Evolutionary conservation across 495 filamentous ascomycete genomes (phyloP).

Genomic region (Aspergillus sclerotioniger): DNA sequence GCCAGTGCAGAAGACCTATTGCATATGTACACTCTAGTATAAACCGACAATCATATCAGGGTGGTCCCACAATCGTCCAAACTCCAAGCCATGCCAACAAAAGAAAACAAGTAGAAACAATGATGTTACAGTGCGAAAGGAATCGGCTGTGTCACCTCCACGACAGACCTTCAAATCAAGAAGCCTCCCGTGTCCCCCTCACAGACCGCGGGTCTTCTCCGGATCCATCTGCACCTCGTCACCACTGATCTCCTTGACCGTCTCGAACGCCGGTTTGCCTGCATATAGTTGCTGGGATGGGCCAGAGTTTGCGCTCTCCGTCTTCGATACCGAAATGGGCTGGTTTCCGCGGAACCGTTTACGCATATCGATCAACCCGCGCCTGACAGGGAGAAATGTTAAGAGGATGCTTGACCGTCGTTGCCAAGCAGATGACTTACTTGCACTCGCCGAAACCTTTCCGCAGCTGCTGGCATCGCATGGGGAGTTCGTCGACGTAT

Average conservation of each 20-base stretch:
- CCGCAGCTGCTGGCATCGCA: conserved; percentile 86
- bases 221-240: conserved; percentile 51
- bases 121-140: background rate
- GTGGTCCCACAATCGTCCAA: conserved; percentile 6
- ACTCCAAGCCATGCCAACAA: conserved; percentile 25
- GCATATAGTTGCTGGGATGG: conserved; percentile 67
- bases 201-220: conserved; percentile 49
- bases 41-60: conserved; percentile 3
- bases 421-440: conserved; percentile 31
- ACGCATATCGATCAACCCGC: conserved; percentile 96
- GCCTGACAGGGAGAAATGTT: conserved; percentile 31
- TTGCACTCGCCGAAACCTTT: conserved; percentile 94
- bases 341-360: conserved; percentile 97
- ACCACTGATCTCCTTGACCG: conserved; percentile 47
- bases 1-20: background rate
- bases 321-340: conserved; percentile 66
- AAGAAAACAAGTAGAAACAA: conserved; percentile 9
- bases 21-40: conserved; percentile 17
- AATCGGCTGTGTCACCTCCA: background rate
- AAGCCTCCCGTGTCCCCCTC: conserved; percentile 6
- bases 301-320: conserved; percentile 55
- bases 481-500: conserved; percentile 72
- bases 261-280: conserved; percentile 67
- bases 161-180: background rate
- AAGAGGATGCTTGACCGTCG: background rate